Conservation (phyloP, 2,329 filamentous ascomycete genomes). For the Lachnellula suecica region DNA sequence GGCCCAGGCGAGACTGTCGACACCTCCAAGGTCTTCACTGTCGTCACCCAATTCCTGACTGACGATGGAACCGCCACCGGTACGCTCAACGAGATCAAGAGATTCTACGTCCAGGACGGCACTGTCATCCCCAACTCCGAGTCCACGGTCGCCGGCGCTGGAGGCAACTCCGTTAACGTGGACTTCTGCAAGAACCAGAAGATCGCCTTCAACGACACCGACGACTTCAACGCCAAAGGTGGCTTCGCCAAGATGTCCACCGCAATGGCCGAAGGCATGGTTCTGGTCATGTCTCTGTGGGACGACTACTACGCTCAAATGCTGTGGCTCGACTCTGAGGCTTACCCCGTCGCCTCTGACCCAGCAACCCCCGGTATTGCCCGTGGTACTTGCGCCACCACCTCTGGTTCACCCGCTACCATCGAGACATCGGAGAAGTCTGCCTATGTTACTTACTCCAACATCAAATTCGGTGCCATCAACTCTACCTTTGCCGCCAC, state of each 20-base stretch:
- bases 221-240: slow-evolving; percentile 52
- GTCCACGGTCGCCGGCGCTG: slow-evolving; percentile 43
- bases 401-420: slow-evolving; percentile 49
- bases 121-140: slow-evolving; percentile 49
- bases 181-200: slow-evolving; percentile 55
- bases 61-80: slow-evolving; percentile 45
- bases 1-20: slow-evolving; percentile 52
- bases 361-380: slow-evolving; percentile 44
- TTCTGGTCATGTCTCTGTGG: slow-evolving; percentile 62
- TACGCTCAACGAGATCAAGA: slow-evolving; percentile 50
- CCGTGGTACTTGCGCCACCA: slow-evolving; percentile 53
- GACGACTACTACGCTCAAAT: slow-evolving; percentile 60
- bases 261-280: slow-evolving; percentile 47
- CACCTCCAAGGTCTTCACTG: slow-evolving; percentile 51
- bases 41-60: slow-evolving; percentile 60
- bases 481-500: slow-evolving; percentile 23
- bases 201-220: slow-evolving; percentile 49
- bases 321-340: slow-evolving; percentile 69
- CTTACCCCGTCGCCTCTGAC: slow-evolving; percentile 48
- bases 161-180: slow-evolving; percentile 51
- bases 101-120: slow-evolving; percentile 55
- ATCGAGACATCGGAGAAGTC: slow-evolving; percentile 46
- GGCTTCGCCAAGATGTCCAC: slow-evolving; percentile 54
- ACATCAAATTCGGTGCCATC: slow-evolving; percentile 31
- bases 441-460: slow-evolving; percentile 39